A percentile compares a stretch with the other conserved stretches of the same genome.
These are phyloP conservation scores for Dipteronia sinensis DNA, from an alignment of 345 rosid species.

Conservation along the genomic window DNA sequence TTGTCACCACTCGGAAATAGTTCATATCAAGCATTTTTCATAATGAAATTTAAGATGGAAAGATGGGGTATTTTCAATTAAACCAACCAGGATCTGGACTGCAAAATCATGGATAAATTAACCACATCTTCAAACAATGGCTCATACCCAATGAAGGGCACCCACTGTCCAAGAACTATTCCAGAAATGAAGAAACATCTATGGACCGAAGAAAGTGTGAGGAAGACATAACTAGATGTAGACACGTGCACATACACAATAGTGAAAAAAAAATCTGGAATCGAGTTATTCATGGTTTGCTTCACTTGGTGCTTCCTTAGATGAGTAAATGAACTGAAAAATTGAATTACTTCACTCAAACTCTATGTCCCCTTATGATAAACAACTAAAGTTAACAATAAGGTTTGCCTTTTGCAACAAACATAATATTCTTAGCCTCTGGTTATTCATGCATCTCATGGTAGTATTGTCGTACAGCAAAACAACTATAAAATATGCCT, in stretches of 20 bases:
- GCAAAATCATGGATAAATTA: background rate
- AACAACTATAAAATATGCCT: background rate
- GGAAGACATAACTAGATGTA: background rate
- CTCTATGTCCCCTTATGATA: background rate
- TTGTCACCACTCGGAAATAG: background rate
- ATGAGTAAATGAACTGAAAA: slow-evolving; percentile 2
- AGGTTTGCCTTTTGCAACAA: background rate
- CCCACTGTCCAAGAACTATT: background rate
- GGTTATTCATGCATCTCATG: background rate
- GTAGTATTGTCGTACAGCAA: background rate
- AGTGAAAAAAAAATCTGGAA: background rate
- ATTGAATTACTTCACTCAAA: background rate
- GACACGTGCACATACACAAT: background rate
- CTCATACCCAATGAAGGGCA: background rate
- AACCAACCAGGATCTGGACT: background rate
- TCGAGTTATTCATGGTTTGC: background rate
- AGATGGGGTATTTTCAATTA: background rate
- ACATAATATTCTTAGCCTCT: background rate
- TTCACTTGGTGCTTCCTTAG: background rate
- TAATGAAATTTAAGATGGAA: background rate
- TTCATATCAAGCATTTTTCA: background rate
- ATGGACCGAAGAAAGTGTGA: background rate
- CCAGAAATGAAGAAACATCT: background rate
- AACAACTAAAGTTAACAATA: background rate
- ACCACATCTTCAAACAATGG: background rate